A percentile compares a stretch with the other conserved stretches of the same genome.
Evolutionary conservation across 805 yeast species (phyloP).

Genomic region (Alloascoidea africana): DNA sequence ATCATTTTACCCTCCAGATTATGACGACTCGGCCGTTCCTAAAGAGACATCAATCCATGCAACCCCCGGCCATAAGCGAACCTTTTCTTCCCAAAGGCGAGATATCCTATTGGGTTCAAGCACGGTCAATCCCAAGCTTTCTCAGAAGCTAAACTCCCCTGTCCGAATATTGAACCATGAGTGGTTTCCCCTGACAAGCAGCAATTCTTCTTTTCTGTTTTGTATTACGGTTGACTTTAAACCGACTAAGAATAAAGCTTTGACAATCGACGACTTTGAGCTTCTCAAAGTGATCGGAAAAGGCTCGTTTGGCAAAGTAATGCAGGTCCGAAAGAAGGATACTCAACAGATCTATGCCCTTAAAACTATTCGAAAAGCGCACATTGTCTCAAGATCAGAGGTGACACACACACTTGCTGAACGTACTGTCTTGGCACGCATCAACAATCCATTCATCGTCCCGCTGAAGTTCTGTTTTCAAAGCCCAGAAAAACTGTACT

Average conservation of each 20-base stretch:
- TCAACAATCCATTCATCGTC: slow-evolving; percentile 89
- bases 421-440: slow-evolving; percentile 85
- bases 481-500: slow-evolving; percentile 85
- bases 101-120: slow-evolving; percentile 70
- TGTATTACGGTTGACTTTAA: slow-evolving; percentile 55
- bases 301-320: slow-evolving; percentile 96
- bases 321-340: slow-evolving; percentile 95
- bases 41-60: not conserved
- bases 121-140: slow-evolving; percentile 40
- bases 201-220: slow-evolving; percentile 22
- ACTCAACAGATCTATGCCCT: slow-evolving; percentile 90
- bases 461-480: slow-evolving; percentile 94
- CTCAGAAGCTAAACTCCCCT: slow-evolving; percentile 1
- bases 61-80: too few species aligned
- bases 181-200: slow-evolving; percentile 26
- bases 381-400: slow-evolving; percentile 86
- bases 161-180: slow-evolving; percentile 57
- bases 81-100: slow-evolving; percentile 19
- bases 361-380: slow-evolving; percentile 87
- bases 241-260: slow-evolving; percentile 47
- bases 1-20: slow-evolving; percentile 3
- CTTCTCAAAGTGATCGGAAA: slow-evolving; percentile 91
- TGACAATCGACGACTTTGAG: slow-evolving; percentile 85
- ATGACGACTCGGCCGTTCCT: not conserved
- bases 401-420: slow-evolving; percentile 95